These are phyloP conservation scores for Arabidopsis lyrata DNA, from an alignment of 441 rosid species.

Conservation along the genomic window DNA sequence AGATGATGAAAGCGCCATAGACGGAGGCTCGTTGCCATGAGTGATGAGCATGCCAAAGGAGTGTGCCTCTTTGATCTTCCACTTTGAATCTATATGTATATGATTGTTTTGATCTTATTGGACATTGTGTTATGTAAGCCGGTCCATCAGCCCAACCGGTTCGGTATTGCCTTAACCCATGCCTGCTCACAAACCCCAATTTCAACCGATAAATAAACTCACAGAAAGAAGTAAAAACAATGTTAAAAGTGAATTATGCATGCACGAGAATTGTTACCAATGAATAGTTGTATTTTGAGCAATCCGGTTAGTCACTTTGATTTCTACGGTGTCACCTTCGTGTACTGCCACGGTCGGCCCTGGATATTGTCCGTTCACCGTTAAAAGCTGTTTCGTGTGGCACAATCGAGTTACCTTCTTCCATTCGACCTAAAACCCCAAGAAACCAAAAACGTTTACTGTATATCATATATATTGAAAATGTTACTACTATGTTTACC, in stretches of 20 bases:
- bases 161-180: constrained; percentile 65
- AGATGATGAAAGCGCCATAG: constrained; percentile 69
- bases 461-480: background rate
- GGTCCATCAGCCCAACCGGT: constrained; percentile 84
- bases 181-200: constrained; percentile 50
- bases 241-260: constrained; percentile 3
- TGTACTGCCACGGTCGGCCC: constrained; percentile 65
- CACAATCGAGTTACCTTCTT: constrained; percentile 62
- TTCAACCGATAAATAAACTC: background rate
- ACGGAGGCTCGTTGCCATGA: constrained; percentile 79
- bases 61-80: constrained; percentile 66
- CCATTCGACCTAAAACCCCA: constrained; percentile 51
- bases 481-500: background rate
- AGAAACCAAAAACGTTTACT: background rate
- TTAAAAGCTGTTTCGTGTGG: constrained; percentile 58
- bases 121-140: constrained; percentile 74
- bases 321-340: constrained; percentile 69
- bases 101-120: constrained; percentile 57
- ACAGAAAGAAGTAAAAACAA: background rate
- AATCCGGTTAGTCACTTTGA: constrained; percentile 62
- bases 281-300: constrained; percentile 60
- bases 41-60: constrained; percentile 71
- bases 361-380: constrained; percentile 69
- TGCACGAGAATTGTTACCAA: constrained; percentile 50
- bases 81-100: constrained; percentile 65